Conservation (phyloP, 78 protist species). For the Mastigamoeba balamuthi region DNA sequence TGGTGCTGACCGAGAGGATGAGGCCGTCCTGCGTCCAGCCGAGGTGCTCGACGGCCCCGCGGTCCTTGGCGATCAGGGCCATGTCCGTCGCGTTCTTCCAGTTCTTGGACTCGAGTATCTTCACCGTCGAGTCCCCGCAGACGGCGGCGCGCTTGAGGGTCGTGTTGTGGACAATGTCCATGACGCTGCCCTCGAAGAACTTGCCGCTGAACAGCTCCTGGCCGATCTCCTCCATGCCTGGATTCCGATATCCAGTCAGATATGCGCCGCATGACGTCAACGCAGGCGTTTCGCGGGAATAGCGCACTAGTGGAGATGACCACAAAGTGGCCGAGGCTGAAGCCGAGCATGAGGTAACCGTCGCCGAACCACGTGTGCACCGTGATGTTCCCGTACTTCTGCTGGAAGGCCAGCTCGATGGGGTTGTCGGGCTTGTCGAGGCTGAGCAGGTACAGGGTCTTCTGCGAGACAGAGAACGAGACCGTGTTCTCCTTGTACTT, state of each 20-base stretch:
- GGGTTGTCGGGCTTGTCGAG: not conserved
- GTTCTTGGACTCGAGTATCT: constrained; percentile 8
- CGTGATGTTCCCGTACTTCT: constrained; percentile 43
- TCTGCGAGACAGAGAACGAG: not conserved
- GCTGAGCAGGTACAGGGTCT: not conserved
- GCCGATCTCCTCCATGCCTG: constrained; percentile 23
- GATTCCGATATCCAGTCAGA: no score
- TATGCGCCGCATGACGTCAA: not conserved
- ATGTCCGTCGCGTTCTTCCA: not conserved
- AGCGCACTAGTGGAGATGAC: constrained; percentile 7
- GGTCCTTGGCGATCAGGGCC: not conserved
- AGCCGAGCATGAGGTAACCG: constrained; percentile 42
- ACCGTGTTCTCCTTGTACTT: not conserved
- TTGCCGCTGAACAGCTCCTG: constrained; percentile 5
- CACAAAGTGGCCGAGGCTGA: constrained; percentile 22
- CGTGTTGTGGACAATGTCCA: not conserved
- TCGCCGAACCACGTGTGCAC: constrained; percentile 40
- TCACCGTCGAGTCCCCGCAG: constrained; percentile 18
- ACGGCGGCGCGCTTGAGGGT: constrained; percentile 6
- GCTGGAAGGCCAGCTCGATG: constrained; percentile 40
- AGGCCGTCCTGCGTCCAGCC: constrained; percentile 59
- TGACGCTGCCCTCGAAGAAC: not conserved
- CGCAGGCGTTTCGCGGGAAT: not conserved
- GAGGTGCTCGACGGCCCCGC: not conserved
- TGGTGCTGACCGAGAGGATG: constrained; percentile 47